Evolutionary conservation across 805 yeast species (phyloP).

Genomic region (Naumovozyma baii): DNA sequence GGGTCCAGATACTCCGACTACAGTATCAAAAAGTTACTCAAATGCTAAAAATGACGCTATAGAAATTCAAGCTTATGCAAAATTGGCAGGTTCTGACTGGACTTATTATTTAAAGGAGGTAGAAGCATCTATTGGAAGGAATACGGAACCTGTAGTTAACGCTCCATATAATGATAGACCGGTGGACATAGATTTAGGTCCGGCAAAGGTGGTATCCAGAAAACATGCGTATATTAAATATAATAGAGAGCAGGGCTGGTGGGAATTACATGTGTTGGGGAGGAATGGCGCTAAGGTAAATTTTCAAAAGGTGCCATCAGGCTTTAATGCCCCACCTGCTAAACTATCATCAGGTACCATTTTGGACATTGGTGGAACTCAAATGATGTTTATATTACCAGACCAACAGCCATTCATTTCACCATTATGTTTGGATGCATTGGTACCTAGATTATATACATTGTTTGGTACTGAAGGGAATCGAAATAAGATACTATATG

Average conservation of each 20-base stretch:
- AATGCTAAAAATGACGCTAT: slow-evolving; percentile 55
- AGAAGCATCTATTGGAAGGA: slow-evolving; percentile 75
- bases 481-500: slow-evolving; percentile 16
- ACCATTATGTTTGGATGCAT: slow-evolving; percentile 25
- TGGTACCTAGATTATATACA: slow-evolving; percentile 27
- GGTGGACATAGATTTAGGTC: slow-evolving; percentile 79
- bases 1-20: slow-evolving; percentile 65
- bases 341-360: slow-evolving; percentile 79
- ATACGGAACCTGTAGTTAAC: slow-evolving; percentile 36
- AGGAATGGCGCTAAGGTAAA: slow-evolving; percentile 92
- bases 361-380: slow-evolving; percentile 91
- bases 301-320: slow-evolving; percentile 39
- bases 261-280: slow-evolving; percentile 82
- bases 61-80: slow-evolving; percentile 97
- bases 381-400: slow-evolving; percentile 97
- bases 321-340: slow-evolving; percentile 38
- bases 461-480: slow-evolving; percentile 16
- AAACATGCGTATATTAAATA: slow-evolving; percentile 79
- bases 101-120: slow-evolving; percentile 82
- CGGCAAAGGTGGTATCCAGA: slow-evolving; percentile 93
- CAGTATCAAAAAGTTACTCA: slow-evolving; percentile 61
- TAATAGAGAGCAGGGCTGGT: slow-evolving; percentile 60
- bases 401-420: slow-evolving; percentile 71
- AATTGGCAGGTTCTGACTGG: slow-evolving; percentile 89
- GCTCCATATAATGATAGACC: neutral